Conservation (phyloP, 2,329 filamentous ascomycete species). For the Eurotiales sp. region DNA sequence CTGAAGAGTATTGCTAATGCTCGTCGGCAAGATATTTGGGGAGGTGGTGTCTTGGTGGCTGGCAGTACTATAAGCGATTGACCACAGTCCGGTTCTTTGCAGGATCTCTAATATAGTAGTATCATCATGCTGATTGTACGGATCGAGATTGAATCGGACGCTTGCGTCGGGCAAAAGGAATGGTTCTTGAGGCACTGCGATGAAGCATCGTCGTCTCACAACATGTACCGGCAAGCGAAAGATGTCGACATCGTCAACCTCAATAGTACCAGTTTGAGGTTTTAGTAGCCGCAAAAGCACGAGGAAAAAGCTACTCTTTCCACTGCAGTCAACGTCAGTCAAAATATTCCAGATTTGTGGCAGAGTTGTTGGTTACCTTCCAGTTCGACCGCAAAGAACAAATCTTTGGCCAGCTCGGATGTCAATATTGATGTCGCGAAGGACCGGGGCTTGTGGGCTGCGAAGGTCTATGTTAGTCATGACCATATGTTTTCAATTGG, state of each 20-base stretch:
- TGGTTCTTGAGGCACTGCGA: slow-evolving; percentile 9
- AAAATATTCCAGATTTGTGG: no score
- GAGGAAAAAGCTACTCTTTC: slow-evolving; percentile 1
- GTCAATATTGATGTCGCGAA: no score
- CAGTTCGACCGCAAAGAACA: slow-evolving; percentile 11
- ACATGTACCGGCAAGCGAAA: not conserved
- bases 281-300: slow-evolving; percentile 6
- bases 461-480: no score
- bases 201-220: slow-evolving; percentile 7
- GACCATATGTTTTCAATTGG: no score
- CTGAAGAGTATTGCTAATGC: no score
- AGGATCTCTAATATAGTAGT: not conserved
- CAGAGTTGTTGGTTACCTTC: slow-evolving; percentile 1
- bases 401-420: slow-evolving; percentile 7
- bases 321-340: no score
- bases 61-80: no score
- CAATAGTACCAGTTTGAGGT: slow-evolving; percentile 2
- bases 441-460: no score
- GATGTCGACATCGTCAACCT: slow-evolving; percentile 9
- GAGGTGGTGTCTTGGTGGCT: no score
- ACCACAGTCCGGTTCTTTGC: not conserved
- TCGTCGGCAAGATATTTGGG: no score
- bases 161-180: slow-evolving; percentile 3
- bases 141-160: slow-evolving; percentile 7
- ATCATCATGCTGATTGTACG: not conserved